Conservation (phyloP, 768 basidiomycete species). For the Kwoniella mangroviensis region DNA sequence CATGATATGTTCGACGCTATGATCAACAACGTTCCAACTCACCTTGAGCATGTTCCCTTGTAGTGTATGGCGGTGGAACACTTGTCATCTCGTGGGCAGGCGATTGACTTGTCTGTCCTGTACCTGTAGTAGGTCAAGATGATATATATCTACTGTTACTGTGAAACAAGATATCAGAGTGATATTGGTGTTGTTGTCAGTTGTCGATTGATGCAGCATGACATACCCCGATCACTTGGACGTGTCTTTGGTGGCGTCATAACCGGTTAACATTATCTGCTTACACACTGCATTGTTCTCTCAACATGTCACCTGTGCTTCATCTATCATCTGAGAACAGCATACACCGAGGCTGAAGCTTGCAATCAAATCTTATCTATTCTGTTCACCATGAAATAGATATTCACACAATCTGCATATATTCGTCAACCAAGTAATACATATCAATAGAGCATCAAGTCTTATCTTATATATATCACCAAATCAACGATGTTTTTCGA, state of each 20-base stretch:
- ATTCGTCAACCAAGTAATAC: not conserved
- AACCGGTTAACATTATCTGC: not conserved
- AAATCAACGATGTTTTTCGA: not conserved
- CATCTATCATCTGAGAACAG: too few species aligned
- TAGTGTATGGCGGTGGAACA: slow-evolving; percentile 30
- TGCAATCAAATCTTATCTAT: too few species aligned
- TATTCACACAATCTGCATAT: too few species aligned
- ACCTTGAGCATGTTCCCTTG: slow-evolving; percentile 39
- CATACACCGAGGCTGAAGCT: too few species aligned
- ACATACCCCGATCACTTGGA: too few species aligned
- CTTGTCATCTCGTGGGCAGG: slow-evolving; percentile 17
- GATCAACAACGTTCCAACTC: not conserved
- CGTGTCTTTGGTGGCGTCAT: not conserved
- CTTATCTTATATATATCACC: not conserved
- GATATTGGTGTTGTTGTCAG: not conserved
- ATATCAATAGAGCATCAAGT: not conserved
- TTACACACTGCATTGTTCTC: too few species aligned
- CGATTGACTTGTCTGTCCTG: not conserved
- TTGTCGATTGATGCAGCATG: not conserved
- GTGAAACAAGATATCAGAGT: not conserved
- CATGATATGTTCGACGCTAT: not conserved
- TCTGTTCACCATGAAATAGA: too few species aligned
- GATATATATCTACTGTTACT: not conserved
- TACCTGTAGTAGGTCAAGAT: not conserved
- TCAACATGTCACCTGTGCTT: too few species aligned